Base-by-base conservation (phyloP, 108 stramenopile genomes). In the Skeletonema menzelii region DNA sequence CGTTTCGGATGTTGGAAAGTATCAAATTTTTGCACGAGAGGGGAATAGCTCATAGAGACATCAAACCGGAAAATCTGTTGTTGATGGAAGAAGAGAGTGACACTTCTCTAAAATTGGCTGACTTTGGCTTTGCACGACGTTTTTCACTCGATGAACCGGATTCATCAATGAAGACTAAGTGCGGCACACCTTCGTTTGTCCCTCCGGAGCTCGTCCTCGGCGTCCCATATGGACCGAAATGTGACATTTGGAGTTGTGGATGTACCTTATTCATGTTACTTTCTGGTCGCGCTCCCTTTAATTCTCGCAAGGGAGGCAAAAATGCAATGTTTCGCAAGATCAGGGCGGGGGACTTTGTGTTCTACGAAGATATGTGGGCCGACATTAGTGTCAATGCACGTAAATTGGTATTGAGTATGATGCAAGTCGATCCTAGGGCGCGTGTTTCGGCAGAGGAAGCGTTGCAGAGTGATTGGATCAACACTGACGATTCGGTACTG, bases 101-200 rank as follows among this genome's bases (percentile, higher is more conserved):
- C n/a, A 63, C 72, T 10, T 86, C 95, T 40, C 67, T 90, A 15
- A 96, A 91, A 71, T 53, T 99, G 30, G 97, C 95, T 1, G 99
- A 99, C 73, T 99, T 99, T 84, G 99, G 99, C 1, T 97, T 98
- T 75, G 97, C 98, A 27, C 82, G 91, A 70, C 76, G 87, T 27
- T 76, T 89, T 22, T 72, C 82, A 26, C 80, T 85, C 3, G 68
- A 83, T 30, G 76, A 82, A 8, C 85, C 67, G 20, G 74, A 76
- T 22, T 38, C 82, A 2, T 64, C 64, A n/a, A 82, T 97, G 72
- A 84, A 82, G 53, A 96, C 95, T 10, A 80, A 94, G 53, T 97
- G 95, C 67, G 99, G 98, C 5, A 98, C 98, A 22, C 96, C 96
- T 14, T 95, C 96, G 14, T 97, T 97, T 77, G 97, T 98, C 14